A percentile compares a stretch with the other conserved stretches of the same genome.
Evolutionary conservation across 768 basidiomycete species (phyloP).

Genomic region (Fomitopsis serialis): DNA sequence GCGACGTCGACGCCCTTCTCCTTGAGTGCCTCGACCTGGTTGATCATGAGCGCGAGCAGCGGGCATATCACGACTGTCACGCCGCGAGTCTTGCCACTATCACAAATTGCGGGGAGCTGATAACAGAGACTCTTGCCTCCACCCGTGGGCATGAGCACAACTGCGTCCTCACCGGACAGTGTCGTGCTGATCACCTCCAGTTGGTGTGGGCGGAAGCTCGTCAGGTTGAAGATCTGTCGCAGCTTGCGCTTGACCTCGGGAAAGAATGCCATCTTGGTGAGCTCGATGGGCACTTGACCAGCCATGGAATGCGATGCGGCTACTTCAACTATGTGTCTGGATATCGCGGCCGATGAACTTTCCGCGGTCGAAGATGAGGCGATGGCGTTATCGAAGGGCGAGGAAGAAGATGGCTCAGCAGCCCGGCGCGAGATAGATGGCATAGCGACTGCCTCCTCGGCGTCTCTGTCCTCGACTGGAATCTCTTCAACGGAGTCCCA

Average conservation of each 20-base stretch:
- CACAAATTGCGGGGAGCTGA: constrained; percentile 86
- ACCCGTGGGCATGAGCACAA: constrained; percentile 95
- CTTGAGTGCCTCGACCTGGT: constrained; percentile 72
- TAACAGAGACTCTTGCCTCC: constrained; percentile 89
- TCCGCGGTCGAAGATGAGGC: not conserved
- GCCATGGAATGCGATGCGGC: not conserved
- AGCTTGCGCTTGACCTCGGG: constrained; percentile 42
- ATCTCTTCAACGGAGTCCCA: constrained; percentile 7
- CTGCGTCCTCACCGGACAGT: constrained; percentile 78
- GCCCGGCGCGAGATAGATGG: not conserved
- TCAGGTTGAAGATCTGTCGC: constrained; percentile 54
- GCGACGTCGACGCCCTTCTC: constrained; percentile 65
- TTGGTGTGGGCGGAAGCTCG: constrained; percentile 76
- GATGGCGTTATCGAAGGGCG: not conserved
- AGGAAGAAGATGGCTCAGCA: not conserved
- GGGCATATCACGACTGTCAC: constrained; percentile 91
- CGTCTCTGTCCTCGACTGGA: not conserved
- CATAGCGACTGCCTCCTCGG: not conserved
- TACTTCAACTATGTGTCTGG: not conserved
- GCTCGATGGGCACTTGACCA: not conserved
- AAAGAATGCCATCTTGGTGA: constrained; percentile 8
- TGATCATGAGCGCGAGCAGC: constrained; percentile 80
- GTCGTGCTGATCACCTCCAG: constrained; percentile 80
- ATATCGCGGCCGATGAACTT: constrained; percentile 3
- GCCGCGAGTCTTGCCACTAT: constrained; percentile 63